Evolutionary conservation across 768 basidiomycete species (phyloP), one percentile per base, ranked within the genome.

Genomic region (Boletus sp.): DNA sequence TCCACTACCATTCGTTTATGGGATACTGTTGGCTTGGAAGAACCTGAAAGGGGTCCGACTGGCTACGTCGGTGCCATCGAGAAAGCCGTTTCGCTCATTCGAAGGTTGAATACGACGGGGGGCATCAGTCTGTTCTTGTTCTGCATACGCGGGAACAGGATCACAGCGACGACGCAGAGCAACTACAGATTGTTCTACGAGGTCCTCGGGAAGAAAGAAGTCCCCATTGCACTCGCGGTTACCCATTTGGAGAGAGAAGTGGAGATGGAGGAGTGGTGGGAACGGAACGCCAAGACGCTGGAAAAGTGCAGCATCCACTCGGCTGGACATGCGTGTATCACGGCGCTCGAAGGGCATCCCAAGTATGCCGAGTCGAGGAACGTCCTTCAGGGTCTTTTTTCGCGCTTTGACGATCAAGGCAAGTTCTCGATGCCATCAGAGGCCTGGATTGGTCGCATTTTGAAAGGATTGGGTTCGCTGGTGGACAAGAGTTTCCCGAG

Each of bases 61-160:
- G 51, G 62, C 23, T 65, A 62, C 39, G 56, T 70, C 14, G 64
- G 60, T 6, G 68, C 68, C 19, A 64, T 73, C 38, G 64, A 64
- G 19, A 64, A 72, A 23, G 64, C 72, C 5, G 63, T 70, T 19
- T 27, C 52, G 9, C 72, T 79, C 11, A 65, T 79, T 44, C 61
- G 63, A 29, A 56, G 57, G 13, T 58, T 78, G 33, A 62, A 61
- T 17, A 54, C 43, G 25, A 48, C 59, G 19, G 72, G 65, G 0
- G 77, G 78, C 0, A 64, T 78, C 49, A 72, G 63, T 58, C 68
- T 79, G 5, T 72, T 79, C 3, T 44, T 78, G 15, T 77, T 70
- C 55, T 71, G 72, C 37, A 73, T 78, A 41, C 71, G 74, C 13
- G 74, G 69, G 1, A 72, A 74, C 15, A 62, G 74, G 55, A 65